These are phyloP conservation scores for Ormosia emarginata DNA, from an alignment of 306 rosid genomes.

Conservation along the genomic window DNA sequence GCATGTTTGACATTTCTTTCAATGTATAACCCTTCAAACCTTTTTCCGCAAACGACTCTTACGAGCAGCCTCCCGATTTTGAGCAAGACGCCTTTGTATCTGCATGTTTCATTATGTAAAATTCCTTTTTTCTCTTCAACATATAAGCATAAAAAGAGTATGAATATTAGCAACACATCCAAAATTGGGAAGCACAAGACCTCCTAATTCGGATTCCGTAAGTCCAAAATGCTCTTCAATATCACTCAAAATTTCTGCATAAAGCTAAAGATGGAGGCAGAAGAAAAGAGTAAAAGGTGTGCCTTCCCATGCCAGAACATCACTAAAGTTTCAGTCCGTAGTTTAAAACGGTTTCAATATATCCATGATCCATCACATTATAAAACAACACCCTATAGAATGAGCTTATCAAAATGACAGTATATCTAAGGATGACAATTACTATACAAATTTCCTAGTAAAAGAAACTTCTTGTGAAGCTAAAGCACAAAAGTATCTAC, in stretches of 20 bases:
- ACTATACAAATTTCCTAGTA: not conserved
- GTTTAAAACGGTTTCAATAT: not conserved
- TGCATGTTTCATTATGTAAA: constrained; percentile 40
- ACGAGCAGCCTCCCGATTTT: constrained; percentile 98
- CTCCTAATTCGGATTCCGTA: not conserved
- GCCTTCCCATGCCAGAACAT: not conserved
- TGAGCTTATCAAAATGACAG: not conserved
- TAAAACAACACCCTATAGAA: not conserved
- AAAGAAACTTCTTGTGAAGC: not conserved
- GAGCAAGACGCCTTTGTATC: constrained; percentile 93
- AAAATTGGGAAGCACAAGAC: constrained; percentile 3
- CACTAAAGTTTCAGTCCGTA: not conserved
- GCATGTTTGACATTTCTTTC: constrained; percentile 2
- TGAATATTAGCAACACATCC: constrained; percentile 2
- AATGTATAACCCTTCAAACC: constrained; percentile 47
- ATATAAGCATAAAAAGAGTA: not conserved
- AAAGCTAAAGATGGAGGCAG: not conserved
- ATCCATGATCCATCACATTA: not conserved
- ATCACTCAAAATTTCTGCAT: constrained; percentile 15
- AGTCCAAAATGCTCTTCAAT: constrained; percentile 5
- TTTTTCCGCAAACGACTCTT: constrained; percentile 90
- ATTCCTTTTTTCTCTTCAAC: not conserved
- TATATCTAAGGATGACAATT: not conserved
- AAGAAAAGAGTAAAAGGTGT: not conserved
- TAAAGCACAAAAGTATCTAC: not conserved